phyloP scores from a whole-genome alignment of 2,329 filamentous ascomycete genomes.

The Chaetomiaceae sp. region DNA sequence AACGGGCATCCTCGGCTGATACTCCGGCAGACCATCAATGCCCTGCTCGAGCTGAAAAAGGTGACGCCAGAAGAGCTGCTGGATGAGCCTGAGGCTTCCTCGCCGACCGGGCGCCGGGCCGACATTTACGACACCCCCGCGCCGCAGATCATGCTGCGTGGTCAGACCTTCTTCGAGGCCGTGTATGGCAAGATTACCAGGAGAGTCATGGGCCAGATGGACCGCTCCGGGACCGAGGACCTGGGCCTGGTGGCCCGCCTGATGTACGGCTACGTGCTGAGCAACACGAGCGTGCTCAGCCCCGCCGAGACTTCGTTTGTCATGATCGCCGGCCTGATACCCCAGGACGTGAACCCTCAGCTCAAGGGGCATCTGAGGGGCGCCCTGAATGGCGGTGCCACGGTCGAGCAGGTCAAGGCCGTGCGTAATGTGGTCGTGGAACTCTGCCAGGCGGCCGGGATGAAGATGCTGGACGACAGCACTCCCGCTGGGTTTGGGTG shows the following conservation, averaged over 20 bases:
- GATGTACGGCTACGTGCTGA: constrained; percentile 47
- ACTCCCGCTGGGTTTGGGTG: constrained; percentile 42
- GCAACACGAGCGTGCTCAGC: constrained; percentile 43
- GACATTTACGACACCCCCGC: constrained; percentile 38
- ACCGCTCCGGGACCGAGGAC: constrained; percentile 46
- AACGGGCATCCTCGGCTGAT: constrained; percentile 4
- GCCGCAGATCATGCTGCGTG: constrained; percentile 38
- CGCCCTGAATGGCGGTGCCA: constrained; percentile 47
- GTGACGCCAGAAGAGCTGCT: constrained; percentile 40
- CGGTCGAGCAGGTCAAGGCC: constrained; percentile 44
- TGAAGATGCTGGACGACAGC: constrained; percentile 37
- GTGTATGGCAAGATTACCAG: constrained; percentile 48
- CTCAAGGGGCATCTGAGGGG: constrained; percentile 50
- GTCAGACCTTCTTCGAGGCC: constrained; percentile 43
- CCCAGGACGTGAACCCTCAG: constrained; percentile 51
- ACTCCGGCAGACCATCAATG: constrained; percentile 41
- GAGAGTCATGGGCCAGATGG: constrained; percentile 46
- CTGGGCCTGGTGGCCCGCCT: constrained; percentile 44
- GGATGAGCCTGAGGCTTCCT: constrained; percentile 34
- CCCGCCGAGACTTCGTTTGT: constrained; percentile 47
- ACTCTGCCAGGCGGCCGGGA: constrained; percentile 45
- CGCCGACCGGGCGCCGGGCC: constrained; percentile 36
- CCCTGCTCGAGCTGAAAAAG: constrained; percentile 41
- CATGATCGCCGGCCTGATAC: constrained; percentile 47
- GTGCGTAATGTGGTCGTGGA: constrained; percentile 43